These are phyloP conservation scores for Friedmanniomyces simplex DNA, from an alignment of 495 filamentous ascomycete genomes.

Conservation along the genomic window DNA sequence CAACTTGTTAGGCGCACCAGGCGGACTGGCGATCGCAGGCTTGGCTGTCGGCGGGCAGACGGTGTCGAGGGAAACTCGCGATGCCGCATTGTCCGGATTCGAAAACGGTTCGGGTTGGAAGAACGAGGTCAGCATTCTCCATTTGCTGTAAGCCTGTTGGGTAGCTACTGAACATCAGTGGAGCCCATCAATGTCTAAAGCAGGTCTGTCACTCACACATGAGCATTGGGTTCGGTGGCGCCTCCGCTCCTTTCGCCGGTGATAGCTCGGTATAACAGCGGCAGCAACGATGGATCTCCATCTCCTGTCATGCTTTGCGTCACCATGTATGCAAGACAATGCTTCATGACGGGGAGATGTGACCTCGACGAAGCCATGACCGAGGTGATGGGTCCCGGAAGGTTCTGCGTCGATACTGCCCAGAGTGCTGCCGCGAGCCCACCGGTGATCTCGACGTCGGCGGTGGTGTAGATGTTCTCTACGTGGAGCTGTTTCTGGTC, in stretches of 20 bases:
- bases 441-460: background rate
- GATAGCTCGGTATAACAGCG: background rate
- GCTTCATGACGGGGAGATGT: background rate
- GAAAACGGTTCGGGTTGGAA: background rate
- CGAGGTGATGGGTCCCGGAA: background rate
- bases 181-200: background rate
- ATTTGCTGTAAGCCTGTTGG: background rate
- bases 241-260: background rate
- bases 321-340: constrained; percentile 3
- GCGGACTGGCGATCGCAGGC: background rate
- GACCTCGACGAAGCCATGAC: background rate
- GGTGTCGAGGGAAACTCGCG: background rate
- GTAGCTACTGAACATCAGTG: background rate
- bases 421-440: background rate
- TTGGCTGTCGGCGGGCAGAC: background rate
- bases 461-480: constrained; percentile 24
- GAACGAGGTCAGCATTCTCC: too few species aligned
- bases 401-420: background rate
- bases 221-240: background rate
- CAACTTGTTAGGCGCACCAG: background rate
- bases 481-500: constrained; percentile 24
- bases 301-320: background rate
- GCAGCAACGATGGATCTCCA: background rate
- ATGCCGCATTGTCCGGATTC: background rate
- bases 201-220: background rate